Conservation (phyloP, 2,329 filamentous ascomycete species). For the Botrytis medusae region DNA sequence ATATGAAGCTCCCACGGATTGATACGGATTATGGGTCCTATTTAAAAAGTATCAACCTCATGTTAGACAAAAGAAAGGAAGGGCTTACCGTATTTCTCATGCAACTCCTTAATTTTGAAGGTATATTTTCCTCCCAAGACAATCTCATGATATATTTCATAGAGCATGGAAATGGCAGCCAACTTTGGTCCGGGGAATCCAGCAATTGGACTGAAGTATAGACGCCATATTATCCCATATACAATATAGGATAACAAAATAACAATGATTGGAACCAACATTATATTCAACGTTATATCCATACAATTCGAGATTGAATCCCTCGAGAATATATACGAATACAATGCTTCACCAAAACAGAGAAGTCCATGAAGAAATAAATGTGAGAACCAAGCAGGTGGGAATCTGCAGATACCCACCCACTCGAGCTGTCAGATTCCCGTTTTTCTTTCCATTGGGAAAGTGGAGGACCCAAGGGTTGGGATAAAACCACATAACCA, state of each 20-base stretch:
- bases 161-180: slow-evolving; percentile 38
- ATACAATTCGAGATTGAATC: not conserved
- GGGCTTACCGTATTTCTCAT: slow-evolving; percentile 42
- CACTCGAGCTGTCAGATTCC: not conserved
- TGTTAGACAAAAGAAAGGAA: not conserved
- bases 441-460: not conserved
- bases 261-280: not conserved
- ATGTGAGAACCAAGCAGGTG: not conserved
- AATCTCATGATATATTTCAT: slow-evolving; percentile 45
- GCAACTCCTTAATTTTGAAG: slow-evolving; percentile 45
- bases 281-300: not conserved
- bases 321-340: not conserved
- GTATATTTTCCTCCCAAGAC: slow-evolving; percentile 45
- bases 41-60: not conserved
- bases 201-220: slow-evolving; percentile 41
- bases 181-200: slow-evolving; percentile 40
- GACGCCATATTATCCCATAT: slow-evolving; percentile 29
- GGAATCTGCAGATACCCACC: not conserved
- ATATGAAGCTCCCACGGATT: slow-evolving; percentile 45
- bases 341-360: not conserved
- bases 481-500: not conserved
- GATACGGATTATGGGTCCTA: slow-evolving; percentile 40
- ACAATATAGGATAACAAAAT: slow-evolving; percentile 3
- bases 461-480: not conserved
- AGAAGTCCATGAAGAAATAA: not conserved